Conservation (phyloP, 1,139 yeast genomes). For the Pichia sp. region DNA sequence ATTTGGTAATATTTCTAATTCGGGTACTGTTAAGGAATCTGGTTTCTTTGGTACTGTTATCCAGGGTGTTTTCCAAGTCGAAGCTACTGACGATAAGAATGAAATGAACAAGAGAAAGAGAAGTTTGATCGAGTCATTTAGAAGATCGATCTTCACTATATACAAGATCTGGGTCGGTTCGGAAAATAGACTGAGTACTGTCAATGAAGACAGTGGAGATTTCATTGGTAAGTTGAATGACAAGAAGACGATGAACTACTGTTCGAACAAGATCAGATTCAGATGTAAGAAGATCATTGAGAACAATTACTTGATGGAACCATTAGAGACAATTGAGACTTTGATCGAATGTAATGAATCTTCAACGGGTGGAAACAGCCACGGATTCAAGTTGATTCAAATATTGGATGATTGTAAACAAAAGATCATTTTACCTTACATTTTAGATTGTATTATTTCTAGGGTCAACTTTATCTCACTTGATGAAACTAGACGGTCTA, state of each 20-base stretch:
- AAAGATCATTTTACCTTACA: constrained; percentile 66
- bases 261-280: constrained; percentile 68
- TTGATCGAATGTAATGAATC: constrained; percentile 43
- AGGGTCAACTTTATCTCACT: constrained; percentile 38
- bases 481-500: constrained; percentile 38
- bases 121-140: constrained; percentile 61
- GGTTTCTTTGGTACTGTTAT: constrained; percentile 76
- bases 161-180: constrained; percentile 77
- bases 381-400: constrained; percentile 52
- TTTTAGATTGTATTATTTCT: constrained; percentile 53
- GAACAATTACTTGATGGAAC: constrained; percentile 65
- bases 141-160: constrained; percentile 53
- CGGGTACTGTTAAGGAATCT: constrained; percentile 32
- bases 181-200: constrained; percentile 43
- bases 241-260: constrained; percentile 50
- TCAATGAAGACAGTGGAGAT: constrained; percentile 12
- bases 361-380: not conserved
- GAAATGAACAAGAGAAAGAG: constrained; percentile 55
- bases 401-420: constrained; percentile 86
- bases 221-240: constrained; percentile 3
- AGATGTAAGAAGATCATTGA: constrained; percentile 70
- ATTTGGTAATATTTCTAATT: constrained; percentile 25
- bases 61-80: constrained; percentile 85
- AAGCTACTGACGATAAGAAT: constrained; percentile 58
- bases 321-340: constrained; percentile 70